Percentiles rank a stretch among this genome's conserved stretches.
Conservation (phyloP, 495 filamentous ascomycete species). For the Halenospora varia region DNA sequence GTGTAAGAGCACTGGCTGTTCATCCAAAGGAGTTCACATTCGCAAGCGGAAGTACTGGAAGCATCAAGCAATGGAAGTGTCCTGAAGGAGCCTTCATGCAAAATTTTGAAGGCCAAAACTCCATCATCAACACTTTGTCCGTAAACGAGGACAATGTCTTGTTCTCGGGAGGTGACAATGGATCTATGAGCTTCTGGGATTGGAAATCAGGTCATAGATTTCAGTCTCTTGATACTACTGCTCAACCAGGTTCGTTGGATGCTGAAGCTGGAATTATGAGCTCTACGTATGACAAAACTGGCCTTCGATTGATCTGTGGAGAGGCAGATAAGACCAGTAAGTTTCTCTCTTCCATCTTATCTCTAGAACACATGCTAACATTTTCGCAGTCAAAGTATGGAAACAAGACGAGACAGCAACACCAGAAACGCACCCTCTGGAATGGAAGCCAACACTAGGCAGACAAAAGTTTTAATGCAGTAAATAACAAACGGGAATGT, state of each 20-base stretch:
- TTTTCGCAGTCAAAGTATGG: slow-evolving; percentile 82
- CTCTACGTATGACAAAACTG: slow-evolving; percentile 84
- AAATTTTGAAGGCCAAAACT: slow-evolving; percentile 95
- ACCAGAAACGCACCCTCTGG: slow-evolving; percentile 83
- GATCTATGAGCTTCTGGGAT: slow-evolving; percentile 97
- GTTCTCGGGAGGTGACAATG: slow-evolving; percentile 92
- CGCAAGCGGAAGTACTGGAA: slow-evolving; percentile 81
- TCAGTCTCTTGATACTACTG: slow-evolving; percentile 81
- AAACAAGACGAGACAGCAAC: slow-evolving; percentile 87
- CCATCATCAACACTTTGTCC: slow-evolving; percentile 91
- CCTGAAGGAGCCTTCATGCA: slow-evolving; percentile 99
- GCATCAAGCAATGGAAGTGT: slow-evolving; percentile 99
- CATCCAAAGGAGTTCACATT: slow-evolving; percentile 98
- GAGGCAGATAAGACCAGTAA: slow-evolving; percentile 92
- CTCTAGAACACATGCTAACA: slow-evolving; percentile 23
- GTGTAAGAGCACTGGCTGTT: slow-evolving; percentile 76
- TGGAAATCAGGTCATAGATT: slow-evolving; percentile 96
- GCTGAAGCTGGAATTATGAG: slow-evolving; percentile 94
- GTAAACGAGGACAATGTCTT: slow-evolving; percentile 94
- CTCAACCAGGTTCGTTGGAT: slow-evolving; percentile 90
- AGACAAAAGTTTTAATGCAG: slow-evolving; percentile 50
- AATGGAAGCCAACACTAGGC: slow-evolving; percentile 86
- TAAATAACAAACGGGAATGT: neutral
- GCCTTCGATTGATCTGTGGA: slow-evolving; percentile 83
- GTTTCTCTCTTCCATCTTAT: slow-evolving; percentile 16